Percentiles rank a stretch among this genome's conserved stretches.
phyloP scores from a whole-genome alignment of 805 yeast genomes.

The Monosporozyma aerobia region DNA sequence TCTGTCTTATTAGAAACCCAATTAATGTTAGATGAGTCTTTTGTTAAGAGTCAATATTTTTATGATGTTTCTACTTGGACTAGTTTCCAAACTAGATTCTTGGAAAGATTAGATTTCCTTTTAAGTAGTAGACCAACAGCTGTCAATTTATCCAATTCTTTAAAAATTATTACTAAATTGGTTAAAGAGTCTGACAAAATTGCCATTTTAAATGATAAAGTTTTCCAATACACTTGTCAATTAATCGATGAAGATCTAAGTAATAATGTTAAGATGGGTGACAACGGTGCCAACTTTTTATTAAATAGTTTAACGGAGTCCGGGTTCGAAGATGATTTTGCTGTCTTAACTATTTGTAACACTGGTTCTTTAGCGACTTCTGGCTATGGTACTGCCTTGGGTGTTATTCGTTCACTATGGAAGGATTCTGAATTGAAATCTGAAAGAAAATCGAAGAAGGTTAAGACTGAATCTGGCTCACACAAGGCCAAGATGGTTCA shows the following conservation, averaged over 20 bases:
- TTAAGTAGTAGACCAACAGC: constrained; percentile 89
- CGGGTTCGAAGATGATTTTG: constrained; percentile 52
- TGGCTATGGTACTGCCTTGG: constrained; percentile 95
- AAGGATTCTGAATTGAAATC: constrained; percentile 29
- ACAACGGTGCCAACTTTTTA: constrained; percentile 69
- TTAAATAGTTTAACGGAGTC: constrained; percentile 36
- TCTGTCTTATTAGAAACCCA: constrained; percentile 68
- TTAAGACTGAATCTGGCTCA: constrained; percentile 8
- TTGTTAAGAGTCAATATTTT: constrained; percentile 17
- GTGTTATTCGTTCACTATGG: constrained; percentile 73
- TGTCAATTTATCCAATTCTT: constrained; percentile 76
- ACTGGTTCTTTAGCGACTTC: constrained; percentile 97
- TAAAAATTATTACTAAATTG: constrained; percentile 28
- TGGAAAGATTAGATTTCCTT: constrained; percentile 49
- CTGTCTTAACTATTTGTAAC: constrained; percentile 87
- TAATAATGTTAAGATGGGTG: constrained; percentile 75
- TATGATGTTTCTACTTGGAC: constrained; percentile 29
- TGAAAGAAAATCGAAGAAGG: constrained; percentile 20
- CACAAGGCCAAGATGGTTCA: constrained; percentile 45
- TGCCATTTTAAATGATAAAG: constrained; percentile 14
- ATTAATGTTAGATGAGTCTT: constrained; percentile 23
- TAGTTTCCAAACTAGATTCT: constrained; percentile 32
- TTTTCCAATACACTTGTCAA: constrained; percentile 39
- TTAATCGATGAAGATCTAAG: constrained; percentile 67
- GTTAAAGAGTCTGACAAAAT: constrained; percentile 27